Base-by-base conservation (phyloP, 2,329 filamentous ascomycete genomes). In the Fusarium pininemorale region DNA sequence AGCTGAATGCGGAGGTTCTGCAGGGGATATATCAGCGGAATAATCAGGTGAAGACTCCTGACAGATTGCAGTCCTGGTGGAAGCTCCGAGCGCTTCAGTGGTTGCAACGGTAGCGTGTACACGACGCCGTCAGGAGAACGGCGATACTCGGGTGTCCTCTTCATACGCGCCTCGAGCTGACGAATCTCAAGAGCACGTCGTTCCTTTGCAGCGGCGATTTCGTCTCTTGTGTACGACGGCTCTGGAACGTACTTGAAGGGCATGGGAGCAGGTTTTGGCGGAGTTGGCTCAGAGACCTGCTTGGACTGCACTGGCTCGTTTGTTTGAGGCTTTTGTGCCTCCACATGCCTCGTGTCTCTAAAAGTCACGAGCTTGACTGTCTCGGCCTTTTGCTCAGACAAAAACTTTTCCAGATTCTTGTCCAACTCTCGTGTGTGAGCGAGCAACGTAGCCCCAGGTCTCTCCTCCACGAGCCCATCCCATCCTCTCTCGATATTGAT, bases 401-500 rank as follows among this genome's bases (percentile, higher is more conserved):
- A 81, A 61, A 95, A 89, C 10, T 82, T 82, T 82, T 96, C 93
- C 22, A 96, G 84, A 63, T 92, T 89, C 81, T 88, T 92, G 79
- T 96, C 94, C 35, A 96, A 84, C 24, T 88, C 88, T 77, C 94
- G 93, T 72, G 93, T 87, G 72, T 93, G 85, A 22, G 87, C 86
- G 54, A 96, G 83, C 0, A 96, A 83, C 0, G 92, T 94, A 15
- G 85, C 83, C 11, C 83, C 87, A 9, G 83, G 83, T 47, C 87
- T 85, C 48, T 89, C 87, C 45, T 87, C 81, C 1, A 90, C 89
- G 57, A 96, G 86, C 44, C 83, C 85, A 69, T 92, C 89, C 84
- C 94, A 96, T 14, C 93, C 93, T 72, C 85, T 87, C 79, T 95
- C 93, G 42, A 96, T 89, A 81, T 95, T 96, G 81, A 93, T 88